phyloP scores from a whole-genome alignment of 106 monocot genomes.

The Dactylorhiza incarnata region DNA sequence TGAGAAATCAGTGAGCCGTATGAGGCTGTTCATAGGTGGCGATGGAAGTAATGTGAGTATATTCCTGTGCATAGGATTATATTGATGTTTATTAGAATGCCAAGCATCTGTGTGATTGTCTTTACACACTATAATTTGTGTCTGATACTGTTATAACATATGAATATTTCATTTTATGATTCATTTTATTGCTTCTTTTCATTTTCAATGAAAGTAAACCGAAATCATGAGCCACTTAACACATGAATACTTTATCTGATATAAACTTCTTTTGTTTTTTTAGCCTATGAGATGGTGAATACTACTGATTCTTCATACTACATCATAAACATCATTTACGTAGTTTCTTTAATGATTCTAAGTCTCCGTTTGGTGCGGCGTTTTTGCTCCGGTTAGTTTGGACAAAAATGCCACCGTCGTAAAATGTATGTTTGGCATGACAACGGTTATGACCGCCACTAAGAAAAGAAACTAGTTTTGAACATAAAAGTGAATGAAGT shows the following conservation, averaged over 20 bases:
- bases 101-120: not conserved
- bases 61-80: not conserved
- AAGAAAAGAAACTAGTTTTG: too few relatives aligned
- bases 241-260: not conserved
- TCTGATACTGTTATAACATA: not conserved
- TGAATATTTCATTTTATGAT: not conserved
- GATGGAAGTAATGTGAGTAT: constrained; percentile 7
- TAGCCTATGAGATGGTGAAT: not conserved
- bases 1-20: constrained; percentile 32
- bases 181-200: not conserved
- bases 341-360: not conserved
- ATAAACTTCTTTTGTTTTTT: not conserved
- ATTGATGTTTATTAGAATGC: not conserved
- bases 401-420: too few relatives aligned
- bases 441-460: too few relatives aligned
- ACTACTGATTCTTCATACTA: not conserved
- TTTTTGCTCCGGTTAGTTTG: too few relatives aligned
- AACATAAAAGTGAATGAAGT: too few relatives aligned
- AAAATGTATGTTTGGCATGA: too few relatives aligned
- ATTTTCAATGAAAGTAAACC: not conserved
- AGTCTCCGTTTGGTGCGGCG: too few relatives aligned
- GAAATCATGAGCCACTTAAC: not conserved
- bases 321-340: not conserved
- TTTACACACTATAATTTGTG: not conserved
- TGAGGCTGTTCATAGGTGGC: constrained; percentile 44